These are phyloP conservation scores for Ceratocystis harringtonii DNA, from an alignment of 2,329 filamentous ascomycete species.

Conservation along the genomic window DNA sequence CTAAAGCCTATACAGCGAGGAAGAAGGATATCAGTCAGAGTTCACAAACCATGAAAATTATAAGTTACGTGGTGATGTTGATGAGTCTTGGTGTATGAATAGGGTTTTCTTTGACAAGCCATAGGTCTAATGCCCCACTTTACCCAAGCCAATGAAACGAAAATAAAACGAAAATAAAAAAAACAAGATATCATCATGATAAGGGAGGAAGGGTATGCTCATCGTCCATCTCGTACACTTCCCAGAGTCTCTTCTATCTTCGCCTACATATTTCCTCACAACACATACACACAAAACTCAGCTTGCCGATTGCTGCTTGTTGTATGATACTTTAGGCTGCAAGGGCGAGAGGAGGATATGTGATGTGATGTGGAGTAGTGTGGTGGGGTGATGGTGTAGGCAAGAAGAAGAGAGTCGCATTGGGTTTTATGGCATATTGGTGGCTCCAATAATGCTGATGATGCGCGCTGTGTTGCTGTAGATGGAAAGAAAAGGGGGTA, in stretches of 20 bases:
- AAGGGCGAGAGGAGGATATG: neutral
- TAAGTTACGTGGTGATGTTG: neutral
- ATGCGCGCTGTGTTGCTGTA: conserved; percentile 10
- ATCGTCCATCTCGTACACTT: neutral
- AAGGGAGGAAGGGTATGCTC: neutral
- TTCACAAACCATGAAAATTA: neutral
- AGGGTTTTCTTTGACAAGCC: neutral
- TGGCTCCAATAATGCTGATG: conserved; percentile 6
- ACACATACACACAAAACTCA: neutral
- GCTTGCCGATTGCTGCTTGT: neutral
- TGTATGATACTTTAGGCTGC: neutral
- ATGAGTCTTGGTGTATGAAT: neutral
- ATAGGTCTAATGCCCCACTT: conserved; percentile 5
- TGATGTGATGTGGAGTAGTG: neutral
- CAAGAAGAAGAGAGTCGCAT: neutral
- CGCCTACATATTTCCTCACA: neutral
- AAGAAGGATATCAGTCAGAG: conserved; percentile 8
- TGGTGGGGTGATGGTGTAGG: neutral
- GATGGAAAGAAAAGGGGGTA: neutral
- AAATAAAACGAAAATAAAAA: neutral
- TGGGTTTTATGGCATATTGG: conserved; percentile 1
- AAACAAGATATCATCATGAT: conserved; percentile 11
- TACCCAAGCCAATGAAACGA: conserved; percentile 1
- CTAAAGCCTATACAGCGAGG: conserved; percentile 11
- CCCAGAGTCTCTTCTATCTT: neutral